Base-by-base conservation (phyloP, 768 basidiomycete genomes). In the Gymnopilus dilepis region DNA sequence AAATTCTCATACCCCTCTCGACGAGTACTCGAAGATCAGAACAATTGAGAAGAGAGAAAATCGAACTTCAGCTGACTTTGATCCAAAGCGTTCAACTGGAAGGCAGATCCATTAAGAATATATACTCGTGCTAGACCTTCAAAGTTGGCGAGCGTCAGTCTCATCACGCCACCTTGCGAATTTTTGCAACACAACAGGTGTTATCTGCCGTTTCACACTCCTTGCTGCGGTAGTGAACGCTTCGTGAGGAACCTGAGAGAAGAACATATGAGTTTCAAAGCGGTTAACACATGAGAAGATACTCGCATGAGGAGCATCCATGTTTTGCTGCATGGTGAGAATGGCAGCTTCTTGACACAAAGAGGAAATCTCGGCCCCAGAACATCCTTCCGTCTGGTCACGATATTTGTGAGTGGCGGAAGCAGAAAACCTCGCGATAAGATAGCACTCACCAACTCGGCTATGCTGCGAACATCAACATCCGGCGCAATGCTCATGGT, bases 301-400 rank as follows among this genome's bases (percentile, higher is more conserved):
- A 77, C 92, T 69, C 65, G 97, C 97, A 68, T 80, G 82, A 45
- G 86, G 82, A 2, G 94, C 87, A 60, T 92, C 74, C 34, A 98
- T 88, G 73, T 98, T 84, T 56, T 85, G 82, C 65, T 92, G 88
- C 97, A 99, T 99, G 0, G 95, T 92, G 56, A 90, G 72, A 63
- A 99, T 74, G 0, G 97, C 97, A 3, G 97, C 97, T 74, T 99
- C 97, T 76, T 99, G 97, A 72, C 96, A 99, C 43, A 99, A 82
- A 8, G 91, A 88, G 6, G 86, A 83, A 33, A 99, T 87, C 74
- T 99, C 97, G 5, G 97, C 97, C 4, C 97, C 97, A 19, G 96
- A 99, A 72, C 95, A 99, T 0, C 97, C 97, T 9, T 91, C 88
- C 1, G 95, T 92, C 97, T 99, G 52, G 33, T 54, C 17, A 34